These are phyloP conservation scores for Cladosporium colombiae DNA, from an alignment of 2,329 filamentous ascomycete species.

Conservation along the genomic window DNA sequence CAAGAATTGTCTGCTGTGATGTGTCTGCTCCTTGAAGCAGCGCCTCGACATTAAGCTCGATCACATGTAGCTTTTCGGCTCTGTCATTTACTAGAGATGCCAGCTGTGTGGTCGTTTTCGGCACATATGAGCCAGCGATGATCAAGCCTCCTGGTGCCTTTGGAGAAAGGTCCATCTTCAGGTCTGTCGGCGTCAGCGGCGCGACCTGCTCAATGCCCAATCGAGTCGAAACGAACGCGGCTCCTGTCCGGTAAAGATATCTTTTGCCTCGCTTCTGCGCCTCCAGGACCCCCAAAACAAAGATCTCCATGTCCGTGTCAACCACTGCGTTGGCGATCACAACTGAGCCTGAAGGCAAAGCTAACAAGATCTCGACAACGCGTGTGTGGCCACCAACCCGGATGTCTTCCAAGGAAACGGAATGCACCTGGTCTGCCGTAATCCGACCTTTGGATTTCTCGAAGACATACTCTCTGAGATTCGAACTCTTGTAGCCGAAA, in stretches of 20 bases:
- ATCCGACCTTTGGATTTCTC: constrained; percentile 55
- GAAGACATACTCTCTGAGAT: constrained; percentile 54
- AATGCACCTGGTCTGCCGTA: constrained; percentile 41
- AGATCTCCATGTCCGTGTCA: constrained; percentile 58
- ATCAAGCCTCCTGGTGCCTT: constrained; percentile 51
- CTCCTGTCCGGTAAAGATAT: constrained; percentile 50
- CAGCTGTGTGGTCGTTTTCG: constrained; percentile 60
- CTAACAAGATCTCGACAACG: constrained; percentile 46
- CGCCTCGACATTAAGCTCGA: constrained; percentile 52
- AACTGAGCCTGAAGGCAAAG: constrained; percentile 42
- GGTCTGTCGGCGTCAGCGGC: constrained; percentile 51
- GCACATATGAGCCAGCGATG: constrained; percentile 60
- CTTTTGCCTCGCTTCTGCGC: constrained; percentile 44
- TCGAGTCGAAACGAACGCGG: constrained; percentile 52
- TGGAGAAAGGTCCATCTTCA: constrained; percentile 41
- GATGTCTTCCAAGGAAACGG: constrained; percentile 52
- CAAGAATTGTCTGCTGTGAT: constrained; percentile 38
- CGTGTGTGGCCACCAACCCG: constrained; percentile 47
- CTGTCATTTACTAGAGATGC: constrained; percentile 45
- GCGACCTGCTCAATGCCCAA: constrained; percentile 56
- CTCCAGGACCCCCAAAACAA: constrained; percentile 52
- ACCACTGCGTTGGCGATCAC: constrained; percentile 56
- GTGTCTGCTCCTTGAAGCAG: constrained; percentile 46
- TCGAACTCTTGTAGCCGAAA: constrained; percentile 58
- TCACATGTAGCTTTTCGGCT: constrained; percentile 45